Conservation (phyloP, 805 yeast genomes). For the Metschnikowia shivogae region DNA sequence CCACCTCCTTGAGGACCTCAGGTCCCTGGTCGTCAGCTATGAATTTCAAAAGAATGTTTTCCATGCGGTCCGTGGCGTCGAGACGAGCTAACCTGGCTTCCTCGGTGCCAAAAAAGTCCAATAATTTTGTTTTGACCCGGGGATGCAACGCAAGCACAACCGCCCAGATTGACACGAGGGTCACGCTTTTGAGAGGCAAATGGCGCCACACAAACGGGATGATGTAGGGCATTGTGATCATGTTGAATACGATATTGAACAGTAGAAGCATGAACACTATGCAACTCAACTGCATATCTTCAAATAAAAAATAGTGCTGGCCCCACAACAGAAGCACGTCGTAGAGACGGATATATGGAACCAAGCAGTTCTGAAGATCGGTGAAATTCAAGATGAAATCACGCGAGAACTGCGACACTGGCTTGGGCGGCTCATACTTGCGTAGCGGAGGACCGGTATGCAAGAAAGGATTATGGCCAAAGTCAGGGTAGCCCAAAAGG, state of each 20-base stretch:
- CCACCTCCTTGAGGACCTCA: conserved; percentile 32
- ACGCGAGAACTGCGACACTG: conserved; percentile 72
- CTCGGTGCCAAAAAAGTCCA: conserved; percentile 53
- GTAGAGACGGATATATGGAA: conserved; percentile 57
- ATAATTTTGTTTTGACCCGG: conserved; percentile 39
- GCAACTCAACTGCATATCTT: conserved; percentile 56
- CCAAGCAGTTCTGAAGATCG: conserved; percentile 79
- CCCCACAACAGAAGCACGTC: conserved; percentile 51
- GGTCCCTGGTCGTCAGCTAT: conserved; percentile 8
- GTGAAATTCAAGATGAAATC: conserved; percentile 77
- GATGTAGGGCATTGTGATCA: conserved; percentile 26
- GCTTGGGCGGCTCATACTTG: conserved; percentile 53
- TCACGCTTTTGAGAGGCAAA: conserved; percentile 25
- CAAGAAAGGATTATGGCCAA: conserved; percentile 30
- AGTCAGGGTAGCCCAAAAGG: conserved; percentile 15
- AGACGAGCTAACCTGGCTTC: conserved; percentile 55
- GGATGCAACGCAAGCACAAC: conserved; percentile 49
- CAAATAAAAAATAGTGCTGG: conserved; percentile 57
- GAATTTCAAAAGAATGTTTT: conserved; percentile 27
- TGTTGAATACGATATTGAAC: conserved; percentile 16
- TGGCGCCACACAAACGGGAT: conserved; percentile 28
- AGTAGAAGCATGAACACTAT: conserved; percentile 44
- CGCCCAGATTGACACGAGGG: conserved; percentile 50
- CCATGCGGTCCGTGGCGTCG: conserved; percentile 47
- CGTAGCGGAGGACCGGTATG: conserved; percentile 47